Conservation (phyloP, 139 green algal genomes). For the Chlorella sp. region DNA sequence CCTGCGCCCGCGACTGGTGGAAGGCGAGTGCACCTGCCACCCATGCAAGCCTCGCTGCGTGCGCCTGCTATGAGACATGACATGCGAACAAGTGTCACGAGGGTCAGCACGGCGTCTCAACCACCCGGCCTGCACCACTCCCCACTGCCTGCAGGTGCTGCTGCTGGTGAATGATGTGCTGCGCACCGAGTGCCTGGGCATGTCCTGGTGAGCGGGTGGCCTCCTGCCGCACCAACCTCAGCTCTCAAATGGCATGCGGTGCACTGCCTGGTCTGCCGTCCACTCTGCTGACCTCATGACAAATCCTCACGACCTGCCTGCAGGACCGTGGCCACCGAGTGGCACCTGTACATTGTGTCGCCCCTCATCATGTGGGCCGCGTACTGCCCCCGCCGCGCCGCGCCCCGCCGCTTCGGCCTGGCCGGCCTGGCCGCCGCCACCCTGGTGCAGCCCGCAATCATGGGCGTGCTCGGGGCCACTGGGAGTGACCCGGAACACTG, state of each 20-base stretch:
- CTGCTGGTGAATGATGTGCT: neutral
- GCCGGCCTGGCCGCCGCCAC: neutral
- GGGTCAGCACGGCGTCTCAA: no score
- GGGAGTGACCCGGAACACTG: no score
- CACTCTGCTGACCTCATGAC: neutral
- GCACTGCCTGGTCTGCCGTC: neutral
- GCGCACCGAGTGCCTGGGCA: neutral
- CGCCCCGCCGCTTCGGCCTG: neutral
- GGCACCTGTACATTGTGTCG: neutral
- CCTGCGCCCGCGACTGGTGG: no score
- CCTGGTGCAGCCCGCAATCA: no score
- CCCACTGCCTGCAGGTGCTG: neutral
- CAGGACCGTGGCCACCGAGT: neutral
- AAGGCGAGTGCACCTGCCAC: no score
- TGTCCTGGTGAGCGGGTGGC: neutral
- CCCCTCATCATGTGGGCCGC: neutral
- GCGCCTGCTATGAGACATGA: no score
- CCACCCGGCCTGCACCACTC: no score
- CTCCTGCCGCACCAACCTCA: neutral
- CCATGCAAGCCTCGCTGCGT: no score
- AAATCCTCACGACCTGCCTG: neutral
- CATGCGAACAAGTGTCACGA: no score
- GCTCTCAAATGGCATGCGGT: no score
- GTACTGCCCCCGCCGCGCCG: neutral
- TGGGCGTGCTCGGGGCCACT: neutral